Percentiles rank a stretch among this genome's conserved stretches.
phyloP scores from a whole-genome alignment of 768 basidiomycete species.

The Cubamyces lactineus region DNA sequence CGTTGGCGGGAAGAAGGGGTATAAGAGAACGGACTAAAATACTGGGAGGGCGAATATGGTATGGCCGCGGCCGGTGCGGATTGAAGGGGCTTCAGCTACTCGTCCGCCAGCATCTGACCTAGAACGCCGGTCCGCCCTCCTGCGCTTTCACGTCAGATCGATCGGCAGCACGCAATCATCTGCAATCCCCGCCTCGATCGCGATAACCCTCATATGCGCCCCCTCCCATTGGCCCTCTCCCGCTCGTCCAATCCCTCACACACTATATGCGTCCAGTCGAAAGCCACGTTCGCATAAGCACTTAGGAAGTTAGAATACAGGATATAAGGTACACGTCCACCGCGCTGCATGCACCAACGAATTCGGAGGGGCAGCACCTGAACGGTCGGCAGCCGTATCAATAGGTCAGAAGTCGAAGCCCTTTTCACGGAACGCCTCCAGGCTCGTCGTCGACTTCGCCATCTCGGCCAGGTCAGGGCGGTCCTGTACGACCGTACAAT shows the following conservation, averaged over 20 bases:
- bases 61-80: too few relatives aligned
- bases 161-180: slow-evolving; percentile 28
- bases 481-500: slow-evolving; percentile 52
- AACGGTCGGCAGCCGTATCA: background rate
- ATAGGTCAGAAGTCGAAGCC: slow-evolving; percentile 84
- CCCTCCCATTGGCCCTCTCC: slow-evolving; percentile 13
- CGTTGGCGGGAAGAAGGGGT: background rate
- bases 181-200: slow-evolving; percentile 12
- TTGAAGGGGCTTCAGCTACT: too few relatives aligned
- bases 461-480: slow-evolving; percentile 81
- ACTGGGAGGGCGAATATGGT: background rate
- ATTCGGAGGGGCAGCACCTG: background rate
- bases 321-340: slow-evolving; percentile 11
- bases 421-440: slow-evolving; percentile 76
- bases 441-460: slow-evolving; percentile 62
- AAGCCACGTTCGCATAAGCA: background rate
- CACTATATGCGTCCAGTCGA: background rate
- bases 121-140: slow-evolving; percentile 12
- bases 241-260: background rate
- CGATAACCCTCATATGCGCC: slow-evolving; percentile 15
- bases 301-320: slow-evolving; percentile 20
- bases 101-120: slow-evolving; percentile 16
- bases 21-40: background rate
- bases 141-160: slow-evolving; percentile 28
- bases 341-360: background rate